Evolutionary conservation across 371 early-diverging fungal species (phyloP), one percentile per base, ranked within the genome.

Genomic region (Mucor piriformis): DNA sequence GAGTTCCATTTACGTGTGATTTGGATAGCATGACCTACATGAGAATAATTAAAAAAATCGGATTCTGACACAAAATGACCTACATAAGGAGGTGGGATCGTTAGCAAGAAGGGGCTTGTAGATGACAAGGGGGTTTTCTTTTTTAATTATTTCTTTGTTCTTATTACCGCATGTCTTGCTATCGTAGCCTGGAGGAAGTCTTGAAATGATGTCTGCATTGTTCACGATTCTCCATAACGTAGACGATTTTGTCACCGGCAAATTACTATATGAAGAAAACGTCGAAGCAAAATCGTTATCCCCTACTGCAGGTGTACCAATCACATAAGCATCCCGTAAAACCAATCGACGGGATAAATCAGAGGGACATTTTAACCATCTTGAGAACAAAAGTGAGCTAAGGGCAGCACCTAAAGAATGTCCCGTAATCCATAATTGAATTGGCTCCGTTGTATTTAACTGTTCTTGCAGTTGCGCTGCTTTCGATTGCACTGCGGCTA

Each of bases 331-430:
- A 38, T 79, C 79, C 6, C 82, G 56, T 10, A 81, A 52, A 3
- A 71, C 48, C 29, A 69, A 15, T 12, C 63, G 53, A 7, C 69
- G 60, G 24, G 72, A 68, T 0, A 69, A 46, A 24, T 63, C 61
- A 4, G 65, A 57, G 1, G 79, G 64, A 0, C 70, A 66, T 51
- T 75, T 64, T 29, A 79, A 69, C 23, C 72, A 64, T 16, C 82
- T 65, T 4, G 82, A 75, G 67, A 77, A 75, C 1, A 75, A 65
- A 34, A 79, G 55, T 0, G 75, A 73, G 7, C 75, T 72, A n/a
- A 81, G 48, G 1, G 79, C 77, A n/a, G 75, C 77, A 18, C 81
- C 82, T 12, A 82, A 63, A 0, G 82, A 82, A 53, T 82, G 82
- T 0, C 82, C 82, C 11, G 82, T 76, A 18, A 82, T 56, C 80